Evolutionary conservation across 2,329 filamentous ascomycete genomes (phyloP).

Genomic region (Penicillium rolfsii): DNA sequence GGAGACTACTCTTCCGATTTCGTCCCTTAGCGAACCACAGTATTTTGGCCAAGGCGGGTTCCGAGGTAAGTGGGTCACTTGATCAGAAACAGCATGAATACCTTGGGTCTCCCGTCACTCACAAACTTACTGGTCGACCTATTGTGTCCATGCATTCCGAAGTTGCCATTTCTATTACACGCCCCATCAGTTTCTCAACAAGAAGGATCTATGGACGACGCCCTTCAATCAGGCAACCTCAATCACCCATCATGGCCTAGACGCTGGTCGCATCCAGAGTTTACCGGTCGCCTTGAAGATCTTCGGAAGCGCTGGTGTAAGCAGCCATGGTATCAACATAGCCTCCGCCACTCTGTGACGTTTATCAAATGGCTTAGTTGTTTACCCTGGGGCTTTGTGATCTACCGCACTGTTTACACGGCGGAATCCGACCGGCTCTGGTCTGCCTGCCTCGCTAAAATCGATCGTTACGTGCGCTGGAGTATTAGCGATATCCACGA

Average conservation of each 20-base stretch:
- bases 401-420: constrained; percentile 30
- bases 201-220: neutral
- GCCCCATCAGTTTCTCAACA: neutral
- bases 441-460: constrained; percentile 19
- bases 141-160: neutral
- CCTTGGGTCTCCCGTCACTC: too few species aligned
- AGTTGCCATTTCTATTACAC: neutral
- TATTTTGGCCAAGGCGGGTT: too few species aligned
- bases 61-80: too few species aligned
- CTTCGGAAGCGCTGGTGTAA: constrained; percentile 2
- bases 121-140: too few species aligned
- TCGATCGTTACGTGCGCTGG: constrained; percentile 20
- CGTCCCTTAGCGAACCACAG: too few species aligned
- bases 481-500: constrained; percentile 10
- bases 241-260: constrained; percentile 5
- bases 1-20: too few species aligned
- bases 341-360: neutral
- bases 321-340: constrained; percentile 1
- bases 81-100: too few species aligned
- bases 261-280: constrained; percentile 5
- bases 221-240: constrained; percentile 3
- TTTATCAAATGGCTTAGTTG: constrained; percentile 3
- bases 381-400: constrained; percentile 24
- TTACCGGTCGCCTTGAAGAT: constrained; percentile 1
- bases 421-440: constrained; percentile 27